Evolutionary conservation across 78 protist genomes (phyloP), one percentile per base, ranked within the genome.

Genomic region (Chrysochromulina tobinii): DNA sequence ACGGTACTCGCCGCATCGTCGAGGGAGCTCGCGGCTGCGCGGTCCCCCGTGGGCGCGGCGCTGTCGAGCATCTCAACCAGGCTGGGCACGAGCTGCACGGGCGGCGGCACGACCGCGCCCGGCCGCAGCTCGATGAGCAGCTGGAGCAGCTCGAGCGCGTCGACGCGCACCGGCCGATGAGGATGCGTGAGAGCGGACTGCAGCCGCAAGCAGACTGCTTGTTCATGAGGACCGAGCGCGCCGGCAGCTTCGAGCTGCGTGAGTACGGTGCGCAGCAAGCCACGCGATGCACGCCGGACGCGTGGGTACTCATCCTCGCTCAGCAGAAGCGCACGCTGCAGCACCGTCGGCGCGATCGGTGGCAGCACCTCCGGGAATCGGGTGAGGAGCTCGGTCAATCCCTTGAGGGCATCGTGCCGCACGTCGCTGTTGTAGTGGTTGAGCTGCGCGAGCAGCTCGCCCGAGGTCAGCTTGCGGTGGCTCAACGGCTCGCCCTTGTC

Each of bases 401-500:
- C 79, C 15, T 1, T 11, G n/a, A 69, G 54, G 51, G 79, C 79
- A 12, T 27, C 79, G 54, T 17, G 38, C 53, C 79, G 79, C 12
- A 69, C 79, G 79, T 23, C 38, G 54, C 12, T 9, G 12, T 27
- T n/a, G 79, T 69, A 69, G 51, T 69, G 79, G 14, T 17, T 27
- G n/a, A 69, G 79, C 51, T 69, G 79, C 51, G 51, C 79, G 53
- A 69, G 79, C 55, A 69, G 79, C 79, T 69, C 79, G 5, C 51
- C n/a, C 14, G 17, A 15, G 15, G 79, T 69, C n/a, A 25, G 79
- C 25, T 5, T 6, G 50, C 79, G 50, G 51, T 15, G 53, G 6
- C n/a, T 14, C 53, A 5, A n/a, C 25, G 79, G 11, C 27, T 5
- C 25, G 14, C 8, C 51, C 55, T 4, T 69, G 53, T 69, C 79